Evolutionary conservation across 2,329 filamentous ascomycete species (phyloP), one percentile per base, ranked within the genome.

Genomic region (Fusarium devonianum): DNA sequence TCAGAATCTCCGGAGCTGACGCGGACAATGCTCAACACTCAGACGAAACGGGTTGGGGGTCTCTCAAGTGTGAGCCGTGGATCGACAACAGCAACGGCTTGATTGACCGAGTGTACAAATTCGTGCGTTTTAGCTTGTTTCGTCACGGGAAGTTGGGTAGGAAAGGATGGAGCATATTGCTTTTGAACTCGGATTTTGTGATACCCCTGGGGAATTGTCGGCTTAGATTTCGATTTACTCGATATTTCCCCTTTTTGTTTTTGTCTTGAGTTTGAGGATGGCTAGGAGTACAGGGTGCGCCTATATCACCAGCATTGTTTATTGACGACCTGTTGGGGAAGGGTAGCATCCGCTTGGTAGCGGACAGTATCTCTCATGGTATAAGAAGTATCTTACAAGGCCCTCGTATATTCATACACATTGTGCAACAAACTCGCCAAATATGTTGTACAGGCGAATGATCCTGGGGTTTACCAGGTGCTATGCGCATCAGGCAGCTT

Each of bases 1-100:
- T 74, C 75, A 8, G 74, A 71, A 21, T 78, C 77, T 1, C 74
- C 76, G n/a, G 75, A 79, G 56, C 62, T 78, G 51, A 68, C 74
- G 33, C 71, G 75, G 43, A 70, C 70, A 17, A 63, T 69, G 26
- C 47, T 70, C 16, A 72, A 69, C 45, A 61, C 67, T 29, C 69
- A 64, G 45, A 63, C 66, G 59, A 74, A 72, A 49, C 66, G 69
- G 22, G 65, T 70, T 6, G 52, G 63, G 25, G 69, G 62, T 32
- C 62, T 72, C 36, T 57, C 69, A 5, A 65, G 56, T 16, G 54
- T 70, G 4, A 63, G 65, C 12, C 70, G 71, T 17, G 64, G 67
- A 18, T 64, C 72, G 6, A 74, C 72, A 55, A 58, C 71, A 12
- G 69, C 71, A 33, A 67, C 71, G 25, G 67, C 64, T 32, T 74